phyloP scores from a whole-genome alignment of 176 grass and related monocot species.

The Musa schizocarpa region DNA sequence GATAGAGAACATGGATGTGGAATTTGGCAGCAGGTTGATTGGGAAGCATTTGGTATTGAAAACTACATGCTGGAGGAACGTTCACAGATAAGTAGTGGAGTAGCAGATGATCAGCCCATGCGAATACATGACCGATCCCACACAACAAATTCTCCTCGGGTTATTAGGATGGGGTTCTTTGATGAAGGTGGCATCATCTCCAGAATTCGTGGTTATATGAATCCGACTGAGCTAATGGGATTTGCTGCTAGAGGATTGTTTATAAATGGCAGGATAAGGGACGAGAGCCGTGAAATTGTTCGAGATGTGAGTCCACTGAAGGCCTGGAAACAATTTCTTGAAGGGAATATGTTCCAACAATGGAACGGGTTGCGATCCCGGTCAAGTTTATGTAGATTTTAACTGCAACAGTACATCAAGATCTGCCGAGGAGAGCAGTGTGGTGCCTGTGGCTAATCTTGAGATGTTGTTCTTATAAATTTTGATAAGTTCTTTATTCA shows the following conservation, averaged over 20 bases:
- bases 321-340: slow-evolving; percentile 26
- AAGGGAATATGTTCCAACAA: slow-evolving; percentile 1
- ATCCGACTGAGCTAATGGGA: slow-evolving; percentile 65
- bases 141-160: background rate
- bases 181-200: slow-evolving; percentile 22
- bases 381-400: background rate
- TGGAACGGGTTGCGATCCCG: background rate
- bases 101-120: slow-evolving; percentile 9
- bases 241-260: slow-evolving; percentile 72
- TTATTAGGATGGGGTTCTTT: background rate
- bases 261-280: slow-evolving; percentile 44
- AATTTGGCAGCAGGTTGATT: slow-evolving; percentile 79
- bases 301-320: slow-evolving; percentile 12
- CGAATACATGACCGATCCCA: background rate
- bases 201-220: slow-evolving; percentile 43
- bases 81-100: background rate
- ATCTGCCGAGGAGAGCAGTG: too few relatives aligned
- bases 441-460: too few relatives aligned
- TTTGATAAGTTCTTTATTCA: too few relatives aligned
- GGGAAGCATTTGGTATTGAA: slow-evolving; percentile 83
- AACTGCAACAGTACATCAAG: too few relatives aligned
- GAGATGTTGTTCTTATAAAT: too few relatives aligned
- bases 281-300: slow-evolving; percentile 19
- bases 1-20: slow-evolving; percentile 14
- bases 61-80: slow-evolving; percentile 47